Evolutionary conservation across 2,329 filamentous ascomycete species (phyloP).

Genomic region (Diplodia scrobiculata): DNA sequence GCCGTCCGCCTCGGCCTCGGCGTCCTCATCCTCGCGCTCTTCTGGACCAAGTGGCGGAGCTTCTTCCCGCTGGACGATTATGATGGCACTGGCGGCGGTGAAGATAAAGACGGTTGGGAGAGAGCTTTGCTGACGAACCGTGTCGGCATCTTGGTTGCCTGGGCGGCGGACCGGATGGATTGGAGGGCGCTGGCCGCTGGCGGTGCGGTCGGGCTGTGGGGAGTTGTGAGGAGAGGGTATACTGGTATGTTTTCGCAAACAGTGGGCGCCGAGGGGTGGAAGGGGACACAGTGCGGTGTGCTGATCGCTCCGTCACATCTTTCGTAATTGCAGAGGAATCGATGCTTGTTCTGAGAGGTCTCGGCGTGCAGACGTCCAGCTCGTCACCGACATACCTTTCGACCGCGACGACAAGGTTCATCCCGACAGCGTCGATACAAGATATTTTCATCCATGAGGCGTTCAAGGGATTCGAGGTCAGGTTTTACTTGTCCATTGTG

Average conservation of each 20-base stretch:
- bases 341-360: slow-evolving; percentile 79
- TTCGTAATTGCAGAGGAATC: slow-evolving; percentile 66
- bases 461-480: slow-evolving; percentile 86
- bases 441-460: slow-evolving; percentile 95
- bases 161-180: slow-evolving; percentile 47
- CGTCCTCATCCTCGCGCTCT: slow-evolving; percentile 44
- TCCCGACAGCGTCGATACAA: slow-evolving; percentile 87
- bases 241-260: slow-evolving; percentile 47
- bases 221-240: slow-evolving; percentile 54
- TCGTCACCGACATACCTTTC: slow-evolving; percentile 69
- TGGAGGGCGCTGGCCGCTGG: slow-evolving; percentile 44
- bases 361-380: slow-evolving; percentile 86
- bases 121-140: not conserved
- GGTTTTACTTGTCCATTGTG: slow-evolving; percentile 85
- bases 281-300: slow-evolving; percentile 45
- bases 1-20: slow-evolving; percentile 52
- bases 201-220: slow-evolving; percentile 47
- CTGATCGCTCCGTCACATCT: not conserved
- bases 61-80: slow-evolving; percentile 13
- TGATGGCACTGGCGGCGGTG: not conserved
- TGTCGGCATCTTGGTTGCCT: slow-evolving; percentile 35
- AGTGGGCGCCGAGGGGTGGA: not conserved
- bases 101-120: not conserved
- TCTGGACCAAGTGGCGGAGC: slow-evolving; percentile 38
- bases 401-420: slow-evolving; percentile 68